Evolutionary conservation across 1,139 yeast genomes (phyloP).

Genomic region (Yamadazyma dendronema): DNA sequence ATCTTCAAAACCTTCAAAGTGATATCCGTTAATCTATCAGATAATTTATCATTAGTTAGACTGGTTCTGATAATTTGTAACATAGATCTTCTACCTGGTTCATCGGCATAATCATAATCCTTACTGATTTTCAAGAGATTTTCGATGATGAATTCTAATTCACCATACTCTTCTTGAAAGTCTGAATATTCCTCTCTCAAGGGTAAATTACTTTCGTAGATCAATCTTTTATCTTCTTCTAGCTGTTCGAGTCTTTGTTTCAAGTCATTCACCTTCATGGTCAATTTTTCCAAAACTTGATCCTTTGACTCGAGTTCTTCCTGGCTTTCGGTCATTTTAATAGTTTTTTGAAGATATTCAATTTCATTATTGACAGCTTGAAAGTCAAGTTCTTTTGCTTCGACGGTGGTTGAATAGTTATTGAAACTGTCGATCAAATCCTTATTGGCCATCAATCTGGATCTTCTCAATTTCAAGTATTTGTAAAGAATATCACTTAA

Average conservation of each 20-base stretch:
- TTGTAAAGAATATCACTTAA: conserved; percentile 58
- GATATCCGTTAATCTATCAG: conserved; percentile 53
- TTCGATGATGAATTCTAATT: conserved; percentile 70
- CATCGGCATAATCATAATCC: conserved; percentile 85
- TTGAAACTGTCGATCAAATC: conserved; percentile 19
- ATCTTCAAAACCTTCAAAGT: conserved; percentile 67
- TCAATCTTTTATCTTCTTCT: conserved; percentile 6
- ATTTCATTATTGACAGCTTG: conserved; percentile 5
- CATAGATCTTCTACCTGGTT: conserved; percentile 84
- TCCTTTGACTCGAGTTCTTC: conserved; percentile 10
- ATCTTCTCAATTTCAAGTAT: conserved; percentile 49
- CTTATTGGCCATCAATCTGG: conserved; percentile 32
- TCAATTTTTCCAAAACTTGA: conserved; percentile 5
- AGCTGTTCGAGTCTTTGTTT: conserved; percentile 4
- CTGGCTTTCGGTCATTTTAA: conserved; percentile 8
- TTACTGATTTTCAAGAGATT: conserved; percentile 70
- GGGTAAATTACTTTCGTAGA: conserved; percentile 6
- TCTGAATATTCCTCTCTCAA: conserved; percentile 23
- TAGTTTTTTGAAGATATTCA: conserved; percentile 3
- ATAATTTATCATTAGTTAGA: conserved; percentile 52
- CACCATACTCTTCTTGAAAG: conserved; percentile 42
- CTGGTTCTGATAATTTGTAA: conserved; percentile 67
- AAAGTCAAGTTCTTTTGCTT: conserved; percentile 7
- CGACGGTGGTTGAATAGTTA: conserved; percentile 10
- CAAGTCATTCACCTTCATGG: conserved; percentile 7